Evolutionary conservation across 2,329 filamentous ascomycete species (phyloP), one percentile per base, ranked within the genome.

Genomic region (Neoarthrinium moseri): DNA sequence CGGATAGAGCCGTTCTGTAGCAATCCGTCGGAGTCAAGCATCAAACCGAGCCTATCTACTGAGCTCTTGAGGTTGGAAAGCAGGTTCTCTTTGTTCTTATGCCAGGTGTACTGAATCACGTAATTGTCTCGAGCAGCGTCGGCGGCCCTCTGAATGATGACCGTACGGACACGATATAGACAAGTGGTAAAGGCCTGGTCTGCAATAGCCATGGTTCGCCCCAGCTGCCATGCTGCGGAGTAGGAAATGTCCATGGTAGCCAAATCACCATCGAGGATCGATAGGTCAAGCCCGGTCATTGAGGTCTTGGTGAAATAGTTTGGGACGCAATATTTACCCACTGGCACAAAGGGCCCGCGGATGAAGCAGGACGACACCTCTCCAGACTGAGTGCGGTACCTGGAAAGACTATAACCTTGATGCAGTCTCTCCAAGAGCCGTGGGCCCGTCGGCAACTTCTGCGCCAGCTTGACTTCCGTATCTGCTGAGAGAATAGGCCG

Each of bases 181-280:
- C 53, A 49, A 2, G 48, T 30, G 1, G 43, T 43, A 41, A 56
- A 64, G 2, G 17, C 43, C 27, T 61, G 26, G 43, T 61, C 66
- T 0, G 59, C 62, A 0, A 73, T 49, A 0, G 69, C 73, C 26
- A 74, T 39, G 4, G 59, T 60, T 18, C 62, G 63, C 0, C 73
- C 73, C 0, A 73, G 45, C 22, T 70, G 54, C 73, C 72, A 76
- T 0, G 73, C 73, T 0, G 57, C 44, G 0, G 64, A 65, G 52
- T 75, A 76, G 0, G 66, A 66, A 1, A 74, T 41, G 47, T 75
- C 72, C 63, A 74, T 70, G 5, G 75, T 51, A 1, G 66, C 67
- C 0, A 65, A 4, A 2, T 63, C 29, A 6, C 51, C 44, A 35
- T 75, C 72, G 0, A 74, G 43, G 15, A 75, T 64, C 46, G 70